A percentile compares a stretch with the other conserved stretches of the same genome.
phyloP scores from a whole-genome alignment of 2,329 filamentous ascomycete species.

The Penicillium hordei region DNA sequence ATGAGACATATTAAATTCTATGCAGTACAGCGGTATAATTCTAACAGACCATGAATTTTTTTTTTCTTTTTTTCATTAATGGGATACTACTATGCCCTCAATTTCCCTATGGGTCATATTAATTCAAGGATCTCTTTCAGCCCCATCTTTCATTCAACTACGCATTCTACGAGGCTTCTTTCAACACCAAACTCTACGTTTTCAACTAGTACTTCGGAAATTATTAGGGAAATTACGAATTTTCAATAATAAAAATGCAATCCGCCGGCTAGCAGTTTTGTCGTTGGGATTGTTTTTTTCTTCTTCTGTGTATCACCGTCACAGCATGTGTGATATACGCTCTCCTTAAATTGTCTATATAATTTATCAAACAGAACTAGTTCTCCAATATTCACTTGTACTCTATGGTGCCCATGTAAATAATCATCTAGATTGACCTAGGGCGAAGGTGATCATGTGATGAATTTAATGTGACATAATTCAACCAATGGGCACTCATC shows the following conservation, averaged over 20 bases:
- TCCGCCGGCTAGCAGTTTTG: background rate
- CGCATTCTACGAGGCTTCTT: background rate
- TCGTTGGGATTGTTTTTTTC: background rate
- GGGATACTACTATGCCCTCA: background rate
- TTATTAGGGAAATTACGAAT: background rate
- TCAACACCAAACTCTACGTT: background rate
- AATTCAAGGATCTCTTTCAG: background rate
- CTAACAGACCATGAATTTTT: background rate
- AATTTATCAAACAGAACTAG: background rate
- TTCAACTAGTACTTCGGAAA: background rate
- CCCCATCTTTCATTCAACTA: background rate
- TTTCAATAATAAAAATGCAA: background rate
- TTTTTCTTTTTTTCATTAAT: background rate
- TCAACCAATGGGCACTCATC: background rate
- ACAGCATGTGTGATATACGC: background rate
- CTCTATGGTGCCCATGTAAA: background rate
- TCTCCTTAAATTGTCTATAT: background rate
- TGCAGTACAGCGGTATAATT: background rate
- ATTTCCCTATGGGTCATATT: background rate
- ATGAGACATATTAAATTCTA: background rate
- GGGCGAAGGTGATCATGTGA: background rate
- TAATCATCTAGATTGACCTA: background rate
- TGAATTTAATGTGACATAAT: background rate
- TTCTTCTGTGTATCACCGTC: background rate
- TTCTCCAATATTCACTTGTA: background rate